Conservation (phyloP, 192 early-diverging fungal genomes). For the Coemansia sp. region DNA sequence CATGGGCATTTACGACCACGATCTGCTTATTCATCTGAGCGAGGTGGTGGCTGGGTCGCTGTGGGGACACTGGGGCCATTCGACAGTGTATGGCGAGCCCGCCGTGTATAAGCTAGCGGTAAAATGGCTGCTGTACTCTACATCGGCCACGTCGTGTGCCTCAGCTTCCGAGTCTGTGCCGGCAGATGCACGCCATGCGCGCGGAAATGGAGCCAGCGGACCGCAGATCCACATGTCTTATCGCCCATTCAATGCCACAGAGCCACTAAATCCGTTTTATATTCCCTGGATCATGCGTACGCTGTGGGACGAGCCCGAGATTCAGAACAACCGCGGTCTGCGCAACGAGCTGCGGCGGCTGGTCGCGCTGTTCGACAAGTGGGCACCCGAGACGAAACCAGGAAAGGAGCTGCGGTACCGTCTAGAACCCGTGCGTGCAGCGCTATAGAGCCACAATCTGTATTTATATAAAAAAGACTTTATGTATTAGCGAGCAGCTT, state of each 20-base stretch:
- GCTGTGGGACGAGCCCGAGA: slow-evolving; percentile 68
- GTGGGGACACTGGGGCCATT: slow-evolving; percentile 87
- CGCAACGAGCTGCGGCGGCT: slow-evolving; percentile 66
- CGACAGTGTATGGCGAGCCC: slow-evolving; percentile 87
- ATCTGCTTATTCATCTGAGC: slow-evolving; percentile 78
- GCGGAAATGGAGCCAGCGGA: slow-evolving; percentile 23
- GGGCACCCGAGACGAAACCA: slow-evolving; percentile 70
- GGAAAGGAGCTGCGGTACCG: slow-evolving; percentile 86
- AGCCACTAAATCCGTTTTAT: slow-evolving; percentile 83
- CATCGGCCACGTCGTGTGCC: slow-evolving; percentile 19
- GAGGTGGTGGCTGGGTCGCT: slow-evolving; percentile 85
- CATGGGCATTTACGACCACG: slow-evolving; percentile 82
- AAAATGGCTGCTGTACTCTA: slow-evolving; percentile 54
- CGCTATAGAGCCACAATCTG: slow-evolving; percentile 36
- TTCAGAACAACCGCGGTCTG: slow-evolving; percentile 56
- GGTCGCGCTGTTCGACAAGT: slow-evolving; percentile 68
- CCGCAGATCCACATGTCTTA: slow-evolving; percentile 42
- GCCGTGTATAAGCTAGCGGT: slow-evolving; percentile 73
- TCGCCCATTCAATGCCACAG: slow-evolving; percentile 62
- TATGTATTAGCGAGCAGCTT: slow-evolving; percentile 5
- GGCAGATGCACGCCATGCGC: slow-evolving; percentile 13
- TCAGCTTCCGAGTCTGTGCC: slow-evolving; percentile 15
- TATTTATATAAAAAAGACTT: neutral
- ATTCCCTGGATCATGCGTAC: slow-evolving; percentile 93
- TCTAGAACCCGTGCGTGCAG: slow-evolving; percentile 79